phyloP scores from a whole-genome alignment of 1,284 basidiomycete species.

The Marasmius fiardii region DNA sequence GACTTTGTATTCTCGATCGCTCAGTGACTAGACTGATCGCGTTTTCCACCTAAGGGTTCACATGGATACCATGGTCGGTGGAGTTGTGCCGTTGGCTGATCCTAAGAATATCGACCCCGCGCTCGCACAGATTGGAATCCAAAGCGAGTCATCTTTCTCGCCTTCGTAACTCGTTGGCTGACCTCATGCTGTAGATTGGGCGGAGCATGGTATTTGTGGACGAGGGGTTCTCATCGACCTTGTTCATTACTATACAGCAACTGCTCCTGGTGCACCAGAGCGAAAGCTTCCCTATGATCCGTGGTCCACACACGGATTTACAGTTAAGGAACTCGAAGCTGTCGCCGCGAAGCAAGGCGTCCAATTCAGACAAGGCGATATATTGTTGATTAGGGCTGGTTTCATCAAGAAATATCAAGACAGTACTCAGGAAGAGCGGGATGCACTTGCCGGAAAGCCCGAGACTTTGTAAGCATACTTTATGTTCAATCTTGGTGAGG shows the following conservation, averaged over 20 bases:
- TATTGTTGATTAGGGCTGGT: slow-evolving; percentile 60
- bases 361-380: slow-evolving; percentile 55
- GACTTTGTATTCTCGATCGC: neutral
- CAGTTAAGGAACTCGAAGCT: slow-evolving; percentile 53
- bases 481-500: too few relatives aligned
- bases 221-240: slow-evolving; percentile 69
- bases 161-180: neutral
- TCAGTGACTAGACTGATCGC: neutral
- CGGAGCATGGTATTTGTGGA: slow-evolving; percentile 70
- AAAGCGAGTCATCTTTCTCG: slow-evolving; percentile 42
- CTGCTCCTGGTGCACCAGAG: slow-evolving; percentile 22
- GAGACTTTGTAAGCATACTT: slow-evolving; percentile 48
- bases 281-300: slow-evolving; percentile 58
- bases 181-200: slow-evolving; percentile 52
- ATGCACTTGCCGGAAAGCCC: slow-evolving; percentile 36
- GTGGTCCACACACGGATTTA: slow-evolving; percentile 56
- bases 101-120: slow-evolving; percentile 48
- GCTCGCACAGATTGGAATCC: slow-evolving; percentile 57
- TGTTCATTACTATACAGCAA: slow-evolving; percentile 47
- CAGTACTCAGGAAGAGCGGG: slow-evolving; percentile 43
- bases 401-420: slow-evolving; percentile 60
- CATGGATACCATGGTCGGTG: slow-evolving; percentile 39
- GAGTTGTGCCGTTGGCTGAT: slow-evolving; percentile 45
- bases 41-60: slow-evolving; percentile 38
- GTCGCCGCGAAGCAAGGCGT: slow-evolving; percentile 63